These are phyloP conservation scores for Sphagnurus paluster DNA, from an alignment of 1,284 basidiomycete species.

Conservation along the genomic window DNA sequence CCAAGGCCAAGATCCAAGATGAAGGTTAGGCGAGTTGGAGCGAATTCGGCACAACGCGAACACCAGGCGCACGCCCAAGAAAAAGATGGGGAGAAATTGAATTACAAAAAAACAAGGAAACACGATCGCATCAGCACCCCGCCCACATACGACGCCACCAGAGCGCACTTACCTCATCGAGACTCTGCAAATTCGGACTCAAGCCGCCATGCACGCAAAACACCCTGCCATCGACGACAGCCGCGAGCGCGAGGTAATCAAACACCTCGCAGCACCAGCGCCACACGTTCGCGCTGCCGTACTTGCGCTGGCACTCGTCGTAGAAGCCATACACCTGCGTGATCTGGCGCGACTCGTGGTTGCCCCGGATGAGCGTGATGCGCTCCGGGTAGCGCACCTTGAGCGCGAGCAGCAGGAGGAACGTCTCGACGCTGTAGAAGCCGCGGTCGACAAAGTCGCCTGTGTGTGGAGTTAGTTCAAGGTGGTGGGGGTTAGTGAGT, in stretches of 20 bases:
- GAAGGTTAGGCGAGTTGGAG: too few species aligned
- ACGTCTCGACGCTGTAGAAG: conserved; percentile 97
- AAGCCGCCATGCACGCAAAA: conserved; percentile 80
- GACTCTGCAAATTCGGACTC: conserved; percentile 80
- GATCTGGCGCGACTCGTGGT: conserved; percentile 99
- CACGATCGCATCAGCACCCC: too few species aligned
- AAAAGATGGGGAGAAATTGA: too few species aligned
- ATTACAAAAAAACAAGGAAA: too few species aligned
- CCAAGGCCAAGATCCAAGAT: too few species aligned
- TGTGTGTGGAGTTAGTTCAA: conserved; percentile 26
- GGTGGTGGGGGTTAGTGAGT: neutral
- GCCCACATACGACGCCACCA: too few species aligned
- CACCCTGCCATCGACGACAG: conserved; percentile 94
- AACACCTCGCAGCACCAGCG: conserved; percentile 98
- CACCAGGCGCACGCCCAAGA: too few species aligned
- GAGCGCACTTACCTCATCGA: conserved; percentile 75
- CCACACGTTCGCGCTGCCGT: conserved; percentile 96
- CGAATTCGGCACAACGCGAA: too few species aligned
- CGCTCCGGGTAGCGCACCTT: conserved; percentile 98
- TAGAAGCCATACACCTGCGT: conserved; percentile 99
- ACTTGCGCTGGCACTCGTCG: conserved; percentile 97
- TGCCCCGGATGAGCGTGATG: conserved; percentile 96
- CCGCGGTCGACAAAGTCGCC: conserved; percentile 97
- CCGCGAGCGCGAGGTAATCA: conserved; percentile 93
- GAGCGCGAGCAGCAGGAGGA: conserved; percentile 90